Percentiles rank a stretch among this genome's conserved stretches.
Conservation (phyloP, 371 early-diverging fungal species). For the Circinella umbellata region DNA sequence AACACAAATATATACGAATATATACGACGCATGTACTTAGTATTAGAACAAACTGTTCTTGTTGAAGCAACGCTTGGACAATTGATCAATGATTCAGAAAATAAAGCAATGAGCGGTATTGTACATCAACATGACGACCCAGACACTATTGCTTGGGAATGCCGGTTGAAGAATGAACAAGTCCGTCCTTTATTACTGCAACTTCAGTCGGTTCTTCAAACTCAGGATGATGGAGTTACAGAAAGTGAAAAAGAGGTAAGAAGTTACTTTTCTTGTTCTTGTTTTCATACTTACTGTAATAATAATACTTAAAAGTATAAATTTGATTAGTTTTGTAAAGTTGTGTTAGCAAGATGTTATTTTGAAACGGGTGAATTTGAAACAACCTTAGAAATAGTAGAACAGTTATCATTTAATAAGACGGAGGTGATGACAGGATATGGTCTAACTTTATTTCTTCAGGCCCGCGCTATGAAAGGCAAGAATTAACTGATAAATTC, state of each 20-base stretch:
- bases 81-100: constrained; percentile 1
- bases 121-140: constrained; percentile 17
- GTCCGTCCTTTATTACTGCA: constrained; percentile 21
- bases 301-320: not conserved
- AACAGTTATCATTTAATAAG: constrained; percentile 30
- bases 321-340: constrained; percentile 37
- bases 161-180: constrained; percentile 14
- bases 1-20: no score
- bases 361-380: constrained; percentile 43
- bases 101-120: constrained; percentile 13
- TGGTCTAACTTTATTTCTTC: constrained; percentile 55
- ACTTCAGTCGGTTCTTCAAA: constrained; percentile 18
- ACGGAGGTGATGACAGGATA: constrained; percentile 55
- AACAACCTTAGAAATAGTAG: constrained; percentile 37
- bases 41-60: constrained; percentile 10
- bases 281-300: not conserved
- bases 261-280: no score
- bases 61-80: constrained; percentile 10
- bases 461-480: constrained; percentile 60
- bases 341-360: constrained; percentile 47
- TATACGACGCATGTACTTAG: not conserved
- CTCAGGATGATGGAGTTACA: constrained; percentile 87
- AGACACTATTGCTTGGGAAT: constrained; percentile 1
- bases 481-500: not conserved
- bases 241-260: constrained; percentile 96